Conservation (phyloP, 2,329 filamentous ascomycete species). For the Aphanocladium album region DNA sequence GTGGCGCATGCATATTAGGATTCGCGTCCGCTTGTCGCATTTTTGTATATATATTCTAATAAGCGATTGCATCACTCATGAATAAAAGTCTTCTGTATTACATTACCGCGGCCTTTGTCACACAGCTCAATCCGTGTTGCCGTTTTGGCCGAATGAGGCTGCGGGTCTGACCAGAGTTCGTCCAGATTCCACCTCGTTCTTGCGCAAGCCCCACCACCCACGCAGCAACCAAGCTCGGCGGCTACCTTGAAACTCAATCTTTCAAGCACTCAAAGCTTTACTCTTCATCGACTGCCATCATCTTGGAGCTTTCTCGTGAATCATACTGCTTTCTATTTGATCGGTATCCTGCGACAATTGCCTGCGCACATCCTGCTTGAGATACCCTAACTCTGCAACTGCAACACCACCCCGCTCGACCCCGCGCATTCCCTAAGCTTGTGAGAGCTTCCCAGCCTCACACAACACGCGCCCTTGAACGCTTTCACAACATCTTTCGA, state of each 20-base stretch:
- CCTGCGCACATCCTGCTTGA: not conserved
- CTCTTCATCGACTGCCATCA: not conserved
- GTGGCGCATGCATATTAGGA: not conserved
- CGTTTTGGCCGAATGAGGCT: not conserved
- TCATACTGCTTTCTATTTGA: not conserved
- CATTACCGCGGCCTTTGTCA: not conserved
- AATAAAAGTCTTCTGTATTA: not conserved
- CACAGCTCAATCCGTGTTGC: not conserved
- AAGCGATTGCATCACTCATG: not conserved
- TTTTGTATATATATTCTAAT: not conserved
- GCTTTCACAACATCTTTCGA: not conserved
- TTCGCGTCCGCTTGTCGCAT: not conserved
- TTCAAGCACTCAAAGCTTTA: not conserved
- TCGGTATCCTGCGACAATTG: not conserved
- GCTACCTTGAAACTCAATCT: not conserved
- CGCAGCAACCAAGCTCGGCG: not conserved
- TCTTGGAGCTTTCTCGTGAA: not conserved
- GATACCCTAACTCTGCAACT: not conserved
- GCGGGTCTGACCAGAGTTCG: conserved; percentile 3
- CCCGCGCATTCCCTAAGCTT: not conserved
- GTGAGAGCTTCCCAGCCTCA: not conserved
- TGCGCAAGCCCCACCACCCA: conserved; percentile 1
- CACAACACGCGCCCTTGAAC: not conserved
- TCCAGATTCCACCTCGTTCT: conserved; percentile 5
- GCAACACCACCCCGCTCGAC: conserved; percentile 7